phyloP scores from a whole-genome alignment of 352 stramenopile species.

The Phytophthora syringae region DNA sequence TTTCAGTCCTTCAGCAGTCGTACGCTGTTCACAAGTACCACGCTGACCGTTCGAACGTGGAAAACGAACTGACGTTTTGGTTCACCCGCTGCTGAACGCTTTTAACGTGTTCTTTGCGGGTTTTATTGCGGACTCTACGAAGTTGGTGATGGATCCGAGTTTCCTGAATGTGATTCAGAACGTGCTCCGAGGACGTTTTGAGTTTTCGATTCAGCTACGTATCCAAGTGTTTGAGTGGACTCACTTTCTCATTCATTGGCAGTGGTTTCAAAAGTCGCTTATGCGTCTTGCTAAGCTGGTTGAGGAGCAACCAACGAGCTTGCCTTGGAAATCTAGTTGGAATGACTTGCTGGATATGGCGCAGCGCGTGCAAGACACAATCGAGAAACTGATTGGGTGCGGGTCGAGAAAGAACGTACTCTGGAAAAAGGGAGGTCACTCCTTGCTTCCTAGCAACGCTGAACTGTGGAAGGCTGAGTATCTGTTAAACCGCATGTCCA shows the following conservation, averaged over 20 bases:
- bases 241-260: slow-evolving; percentile 86
- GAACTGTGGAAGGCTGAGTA: slow-evolving; percentile 79
- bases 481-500: slow-evolving; percentile 68
- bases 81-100: slow-evolving; percentile 70
- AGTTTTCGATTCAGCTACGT: slow-evolving; percentile 82
- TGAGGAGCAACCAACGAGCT: slow-evolving; percentile 2
- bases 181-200: slow-evolving; percentile 66
- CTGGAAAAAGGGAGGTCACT: slow-evolving; percentile 94
- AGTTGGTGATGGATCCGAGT: slow-evolving; percentile 3
- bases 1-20: slow-evolving; percentile 84
- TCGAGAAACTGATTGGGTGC: slow-evolving; percentile 75
- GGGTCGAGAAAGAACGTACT: slow-evolving; percentile 80
- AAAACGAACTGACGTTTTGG: slow-evolving; percentile 80
- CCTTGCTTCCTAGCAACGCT: slow-evolving; percentile 64
- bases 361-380: slow-evolving; percentile 74
- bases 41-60: slow-evolving; percentile 68
- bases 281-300: slow-evolving; percentile 37
- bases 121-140: slow-evolving; percentile 24
- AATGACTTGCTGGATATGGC: slow-evolving; percentile 68
- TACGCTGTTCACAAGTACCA: slow-evolving; percentile 84
- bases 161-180: slow-evolving; percentile 43
- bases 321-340: slow-evolving; percentile 43
- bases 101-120: slow-evolving; percentile 59
- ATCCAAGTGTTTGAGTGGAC: slow-evolving; percentile 69
- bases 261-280: slow-evolving; percentile 77